A percentile compares a stretch with the other conserved stretches of the same genome.
Conservation (phyloP, 805 yeast species). For the Brettanomyces bruxellensis region DNA sequence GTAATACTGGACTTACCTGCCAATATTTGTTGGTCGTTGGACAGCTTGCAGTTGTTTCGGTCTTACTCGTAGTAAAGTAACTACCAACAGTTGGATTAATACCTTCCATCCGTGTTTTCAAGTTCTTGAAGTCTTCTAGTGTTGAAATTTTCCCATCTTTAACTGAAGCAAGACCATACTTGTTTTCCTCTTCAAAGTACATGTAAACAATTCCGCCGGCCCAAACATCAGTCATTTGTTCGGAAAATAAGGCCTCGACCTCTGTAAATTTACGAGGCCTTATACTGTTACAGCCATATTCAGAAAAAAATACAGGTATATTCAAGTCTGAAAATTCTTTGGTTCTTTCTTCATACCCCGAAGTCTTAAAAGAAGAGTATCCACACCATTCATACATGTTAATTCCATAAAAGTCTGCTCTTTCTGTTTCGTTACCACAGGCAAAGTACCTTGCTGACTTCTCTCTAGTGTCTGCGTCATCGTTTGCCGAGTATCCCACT, state of each 20-base stretch:
- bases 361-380: constrained; percentile 40
- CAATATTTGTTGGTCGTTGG: constrained; percentile 48
- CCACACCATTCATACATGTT: constrained; percentile 92
- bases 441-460: constrained; percentile 76
- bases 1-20: constrained; percentile 59
- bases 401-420: constrained; percentile 73
- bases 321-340: constrained; percentile 61
- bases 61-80: constrained; percentile 23
- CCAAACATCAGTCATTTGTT: constrained; percentile 81
- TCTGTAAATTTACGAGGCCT: constrained; percentile 74
- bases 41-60: constrained; percentile 32
- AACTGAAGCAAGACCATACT: constrained; percentile 70
- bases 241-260: constrained; percentile 55
- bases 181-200: constrained; percentile 79
- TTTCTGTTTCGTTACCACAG: constrained; percentile 63
- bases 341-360: constrained; percentile 69
- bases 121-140: constrained; percentile 48
- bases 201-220: constrained; percentile 91
- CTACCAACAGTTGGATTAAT: constrained; percentile 42
- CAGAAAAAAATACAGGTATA: constrained; percentile 80
- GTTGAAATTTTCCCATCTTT: constrained; percentile 42
- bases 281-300: constrained; percentile 75
- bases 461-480: constrained; percentile 73
- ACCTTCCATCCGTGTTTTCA: constrained; percentile 42
- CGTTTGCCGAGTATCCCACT: constrained; percentile 90